Percentiles rank a stretch among this genome's conserved stretches.
Evolutionary conservation across 306 rosid genomes (phyloP).

Genomic region (Vigna mungo): DNA sequence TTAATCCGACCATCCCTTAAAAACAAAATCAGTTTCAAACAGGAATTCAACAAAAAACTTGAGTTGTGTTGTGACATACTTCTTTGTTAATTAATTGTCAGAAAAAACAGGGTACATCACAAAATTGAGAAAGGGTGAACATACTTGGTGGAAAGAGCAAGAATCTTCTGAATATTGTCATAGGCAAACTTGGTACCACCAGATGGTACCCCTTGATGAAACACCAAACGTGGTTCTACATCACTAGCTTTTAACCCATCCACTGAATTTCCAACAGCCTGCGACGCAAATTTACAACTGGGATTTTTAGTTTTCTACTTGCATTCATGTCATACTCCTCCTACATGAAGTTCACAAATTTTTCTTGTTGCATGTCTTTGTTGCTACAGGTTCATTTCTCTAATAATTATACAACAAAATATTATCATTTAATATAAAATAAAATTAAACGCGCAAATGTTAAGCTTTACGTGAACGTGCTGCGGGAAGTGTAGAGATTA

Average conservation of each 20-base stretch:
- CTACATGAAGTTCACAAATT: constrained; percentile 5
- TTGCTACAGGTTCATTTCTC: background rate
- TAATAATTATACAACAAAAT: background rate
- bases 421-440: background rate
- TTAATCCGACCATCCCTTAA: constrained; percentile 86
- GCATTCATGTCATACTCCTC: background rate
- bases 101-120: background rate
- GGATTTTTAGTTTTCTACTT: constrained; percentile 13
- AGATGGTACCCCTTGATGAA: constrained; percentile 80
- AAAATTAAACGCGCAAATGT: background rate
- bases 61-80: background rate
- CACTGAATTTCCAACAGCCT: constrained; percentile 58
- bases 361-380: background rate
- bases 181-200: constrained; percentile 63
- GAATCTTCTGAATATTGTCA: constrained; percentile 69
- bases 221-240: constrained; percentile 63
- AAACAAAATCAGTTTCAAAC: constrained; percentile 13
- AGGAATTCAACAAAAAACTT: constrained; percentile 1
- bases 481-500: background rate
- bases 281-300: constrained; percentile 37
- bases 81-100: background rate
- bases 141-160: constrained; percentile 85
- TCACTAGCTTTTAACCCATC: constrained; percentile 56
- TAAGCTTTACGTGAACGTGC: background rate
- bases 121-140: constrained; percentile 35